Conservation (phyloP, 2,329 filamentous ascomycete genomes). For the Fusarium sp. region DNA sequence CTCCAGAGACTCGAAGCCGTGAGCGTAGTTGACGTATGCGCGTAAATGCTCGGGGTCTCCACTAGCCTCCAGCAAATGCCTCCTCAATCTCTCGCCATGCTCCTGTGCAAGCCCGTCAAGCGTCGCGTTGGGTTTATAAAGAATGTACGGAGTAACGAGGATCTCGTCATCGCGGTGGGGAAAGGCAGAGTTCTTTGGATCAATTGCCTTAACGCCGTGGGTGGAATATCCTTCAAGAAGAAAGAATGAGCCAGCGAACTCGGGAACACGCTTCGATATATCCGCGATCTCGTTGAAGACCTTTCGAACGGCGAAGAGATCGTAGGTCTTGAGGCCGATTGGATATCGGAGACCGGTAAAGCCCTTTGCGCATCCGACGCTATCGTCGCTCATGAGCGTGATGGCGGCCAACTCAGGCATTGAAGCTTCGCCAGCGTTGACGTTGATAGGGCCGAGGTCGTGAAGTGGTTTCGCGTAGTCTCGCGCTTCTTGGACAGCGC, state of each 20-base stretch:
- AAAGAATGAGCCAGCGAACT: constrained; percentile 49
- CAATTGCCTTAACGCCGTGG: constrained; percentile 5
- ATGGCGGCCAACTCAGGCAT: constrained; percentile 54
- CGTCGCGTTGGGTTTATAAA: constrained; percentile 21
- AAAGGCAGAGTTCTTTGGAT: constrained; percentile 12
- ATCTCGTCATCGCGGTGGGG: constrained; percentile 25
- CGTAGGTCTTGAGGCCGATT: constrained; percentile 51
- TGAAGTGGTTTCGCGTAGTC: constrained; percentile 52
- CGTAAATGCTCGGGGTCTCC: constrained; percentile 9
- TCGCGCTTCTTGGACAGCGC: constrained; percentile 46
- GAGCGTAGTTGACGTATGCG: constrained; percentile 32
- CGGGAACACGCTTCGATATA: constrained; percentile 14
- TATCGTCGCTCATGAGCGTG: constrained; percentile 49
- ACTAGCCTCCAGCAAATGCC: constrained; percentile 2
- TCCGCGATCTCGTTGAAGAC: constrained; percentile 45
- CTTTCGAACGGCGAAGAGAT: constrained; percentile 36
- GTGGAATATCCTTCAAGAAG: constrained; percentile 62
- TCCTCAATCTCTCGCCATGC: constrained; percentile 14
- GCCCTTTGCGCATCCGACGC: constrained; percentile 52
- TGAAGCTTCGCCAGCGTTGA: constrained; percentile 42
- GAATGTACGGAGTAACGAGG: constrained; percentile 6
- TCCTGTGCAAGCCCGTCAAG: constrained; percentile 8
- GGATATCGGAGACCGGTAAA: constrained; percentile 52
- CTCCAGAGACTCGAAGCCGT: constrained; percentile 14
- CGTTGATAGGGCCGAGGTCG: constrained; percentile 48